Percentiles rank a stretch among this genome's conserved stretches.
phyloP scores from a whole-genome alignment of 176 grass and related monocot genomes.

The Chrysopogon serrulatus region DNA sequence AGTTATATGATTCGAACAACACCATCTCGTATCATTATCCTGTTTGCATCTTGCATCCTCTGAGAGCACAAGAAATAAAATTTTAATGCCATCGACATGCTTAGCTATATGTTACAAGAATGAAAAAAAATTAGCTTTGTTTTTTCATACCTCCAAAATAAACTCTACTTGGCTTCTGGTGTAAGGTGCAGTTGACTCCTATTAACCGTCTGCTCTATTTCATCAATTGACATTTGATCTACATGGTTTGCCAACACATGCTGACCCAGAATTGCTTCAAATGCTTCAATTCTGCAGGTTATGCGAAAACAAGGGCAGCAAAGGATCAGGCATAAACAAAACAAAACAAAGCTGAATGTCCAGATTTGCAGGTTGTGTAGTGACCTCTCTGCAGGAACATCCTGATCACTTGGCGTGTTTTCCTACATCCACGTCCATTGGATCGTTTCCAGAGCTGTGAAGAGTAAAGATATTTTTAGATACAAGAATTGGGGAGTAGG shows the following conservation, averaged over 20 bases:
- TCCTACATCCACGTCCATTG: slow-evolving; percentile 77
- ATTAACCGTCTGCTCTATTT: slow-evolving; percentile 77
- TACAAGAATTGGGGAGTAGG: neutral
- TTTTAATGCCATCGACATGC: neutral
- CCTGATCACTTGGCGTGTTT: slow-evolving; percentile 45
- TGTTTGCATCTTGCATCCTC: slow-evolving; percentile 91
- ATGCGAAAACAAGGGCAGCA: slow-evolving; percentile 2
- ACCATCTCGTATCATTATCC: slow-evolving; percentile 90
- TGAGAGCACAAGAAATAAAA: slow-evolving; percentile 34
- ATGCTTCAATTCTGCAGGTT: slow-evolving; percentile 58
- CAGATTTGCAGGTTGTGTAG: neutral
- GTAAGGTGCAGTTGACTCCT: slow-evolving; percentile 54
- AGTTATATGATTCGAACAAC: slow-evolving; percentile 77
- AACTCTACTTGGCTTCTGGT: slow-evolving; percentile 66
- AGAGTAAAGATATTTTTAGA: slow-evolving; percentile 3
- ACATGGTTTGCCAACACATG: slow-evolving; percentile 78
- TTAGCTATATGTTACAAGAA: neutral
- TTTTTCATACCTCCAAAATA: slow-evolving; percentile 72
- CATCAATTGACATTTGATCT: slow-evolving; percentile 69
- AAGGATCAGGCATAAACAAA: slow-evolving; percentile 17
- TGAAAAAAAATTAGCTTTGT: neutral
- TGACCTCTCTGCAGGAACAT: slow-evolving; percentile 72
- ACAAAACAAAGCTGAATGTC: neutral
- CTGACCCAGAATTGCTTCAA: slow-evolving; percentile 73
- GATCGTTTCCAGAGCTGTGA: slow-evolving; percentile 43